Evolutionary conservation across 129 eudicot genomes (phyloP).

Genomic region (Flaveria robusta): DNA sequence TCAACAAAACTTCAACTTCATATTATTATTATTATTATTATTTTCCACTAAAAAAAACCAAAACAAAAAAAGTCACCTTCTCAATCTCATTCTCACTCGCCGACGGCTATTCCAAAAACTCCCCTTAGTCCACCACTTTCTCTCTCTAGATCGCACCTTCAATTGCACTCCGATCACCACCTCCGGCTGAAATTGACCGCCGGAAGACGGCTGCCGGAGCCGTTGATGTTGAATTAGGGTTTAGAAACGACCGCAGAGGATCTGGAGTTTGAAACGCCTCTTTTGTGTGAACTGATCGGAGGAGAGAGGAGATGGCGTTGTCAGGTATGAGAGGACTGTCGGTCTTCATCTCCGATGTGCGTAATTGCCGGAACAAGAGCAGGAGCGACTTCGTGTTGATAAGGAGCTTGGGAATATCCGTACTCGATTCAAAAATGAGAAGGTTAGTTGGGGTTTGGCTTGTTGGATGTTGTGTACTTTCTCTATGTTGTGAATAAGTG

Average conservation of each 20-base stretch:
- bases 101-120: conserved; percentile 53
- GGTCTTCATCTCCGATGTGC: conserved; percentile 90
- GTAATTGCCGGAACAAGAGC: conserved; percentile 96
- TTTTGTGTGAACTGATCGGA: conserved; percentile 53
- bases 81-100: conserved; percentile 54
- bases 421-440: conserved; percentile 86
- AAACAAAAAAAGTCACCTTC: conserved; percentile 2
- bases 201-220: conserved; percentile 1
- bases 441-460: conserved; percentile 58
- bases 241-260: conserved; percentile 42
- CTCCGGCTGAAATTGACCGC: background rate
- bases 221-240: conserved; percentile 20
- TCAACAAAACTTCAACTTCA: background rate
- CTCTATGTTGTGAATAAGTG: background rate
- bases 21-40: background rate
- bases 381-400: conserved; percentile 94
- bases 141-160: conserved; percentile 59
- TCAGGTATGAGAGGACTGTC: conserved; percentile 98
- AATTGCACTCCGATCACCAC: conserved; percentile 9
- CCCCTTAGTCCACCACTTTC: conserved; percentile 50
- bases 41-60: background rate
- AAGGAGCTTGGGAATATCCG: conserved; percentile 97
- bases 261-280: conserved; percentile 43
- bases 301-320: conserved; percentile 67
- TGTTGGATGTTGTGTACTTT: background rate